phyloP scores from a whole-genome alignment of 1,284 basidiomycete species.

The Melampsora americana region DNA sequence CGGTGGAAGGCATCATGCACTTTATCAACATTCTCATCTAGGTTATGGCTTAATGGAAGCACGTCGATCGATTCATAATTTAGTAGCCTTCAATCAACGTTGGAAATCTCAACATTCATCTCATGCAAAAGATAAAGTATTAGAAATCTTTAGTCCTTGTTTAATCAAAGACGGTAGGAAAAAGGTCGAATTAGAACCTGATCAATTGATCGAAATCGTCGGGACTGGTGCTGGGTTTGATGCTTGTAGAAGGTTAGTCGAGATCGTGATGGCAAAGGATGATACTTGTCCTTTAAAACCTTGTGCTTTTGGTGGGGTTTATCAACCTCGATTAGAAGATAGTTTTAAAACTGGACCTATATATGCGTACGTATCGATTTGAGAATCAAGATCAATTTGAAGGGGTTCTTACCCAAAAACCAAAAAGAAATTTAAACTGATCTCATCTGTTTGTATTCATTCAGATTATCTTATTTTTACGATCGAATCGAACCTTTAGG shows the following conservation, averaged over 20 bases:
- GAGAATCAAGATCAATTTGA: no score
- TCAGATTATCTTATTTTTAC: slow-evolving; percentile 94
- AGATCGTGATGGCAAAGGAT: slow-evolving; percentile 94
- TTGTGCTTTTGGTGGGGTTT: slow-evolving; percentile 94
- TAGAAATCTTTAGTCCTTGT: slow-evolving; percentile 71
- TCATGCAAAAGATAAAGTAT: slow-evolving; percentile 55
- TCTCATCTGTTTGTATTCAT: no score
- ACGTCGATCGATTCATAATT: slow-evolving; percentile 75
- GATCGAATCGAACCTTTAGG: slow-evolving; percentile 84
- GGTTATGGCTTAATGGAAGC: slow-evolving; percentile 95
- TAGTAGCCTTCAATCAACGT: slow-evolving; percentile 81
- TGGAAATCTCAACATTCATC: slow-evolving; percentile 54
- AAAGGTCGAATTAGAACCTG: slow-evolving; percentile 63
- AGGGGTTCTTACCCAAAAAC: no score
- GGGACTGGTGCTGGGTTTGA: slow-evolving; percentile 80
- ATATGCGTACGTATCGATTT: slow-evolving; percentile 52
- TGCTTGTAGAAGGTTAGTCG: slow-evolving; percentile 76
- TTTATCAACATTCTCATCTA: slow-evolving; percentile 94
- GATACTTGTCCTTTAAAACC: slow-evolving; percentile 85
- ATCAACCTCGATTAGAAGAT: slow-evolving; percentile 89
- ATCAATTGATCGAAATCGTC: slow-evolving; percentile 72
- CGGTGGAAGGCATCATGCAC: slow-evolving; percentile 66
- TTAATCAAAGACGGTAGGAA: slow-evolving; percentile 67
- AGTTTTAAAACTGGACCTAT: slow-evolving; percentile 64
- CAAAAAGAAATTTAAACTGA: neutral